A percentile compares a stretch with the other conserved stretches of the same genome.
Evolutionary conservation across 2,329 filamentous ascomycete species (phyloP).

Genomic region (Exophiala spinifera): DNA sequence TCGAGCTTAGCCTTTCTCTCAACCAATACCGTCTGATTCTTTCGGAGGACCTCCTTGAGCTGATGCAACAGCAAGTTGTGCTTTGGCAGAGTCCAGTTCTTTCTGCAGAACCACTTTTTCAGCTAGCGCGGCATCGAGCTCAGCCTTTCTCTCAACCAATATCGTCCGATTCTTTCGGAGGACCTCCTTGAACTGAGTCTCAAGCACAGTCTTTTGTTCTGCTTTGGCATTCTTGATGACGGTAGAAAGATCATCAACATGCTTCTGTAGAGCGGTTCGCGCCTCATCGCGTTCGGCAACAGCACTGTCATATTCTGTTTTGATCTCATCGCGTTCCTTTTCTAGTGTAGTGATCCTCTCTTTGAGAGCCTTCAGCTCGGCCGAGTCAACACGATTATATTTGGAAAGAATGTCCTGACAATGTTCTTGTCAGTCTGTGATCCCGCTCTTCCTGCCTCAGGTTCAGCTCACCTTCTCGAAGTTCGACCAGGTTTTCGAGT

Average conservation of each 20-base stretch:
- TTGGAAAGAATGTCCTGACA: conserved; percentile 94
- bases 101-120: conserved; percentile 69
- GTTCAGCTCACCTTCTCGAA: conserved; percentile 82
- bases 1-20: conserved; percentile 51
- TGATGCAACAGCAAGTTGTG: conserved; percentile 52
- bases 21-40: conserved; percentile 63
- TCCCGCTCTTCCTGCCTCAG: conserved; percentile 88
- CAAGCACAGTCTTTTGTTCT: conserved; percentile 47
- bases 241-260: conserved; percentile 48
- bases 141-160: conserved; percentile 52
- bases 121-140: conserved; percentile 48
- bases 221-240: conserved; percentile 48
- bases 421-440: conserved; percentile 83
- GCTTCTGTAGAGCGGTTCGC: conserved; percentile 42
- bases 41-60: conserved; percentile 46
- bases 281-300: conserved; percentile 48
- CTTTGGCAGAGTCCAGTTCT: conserved; percentile 61
- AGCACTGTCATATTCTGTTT: conserved; percentile 50
- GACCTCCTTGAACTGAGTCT: conserved; percentile 53
- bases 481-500: conserved; percentile 74
- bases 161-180: conserved; percentile 64
- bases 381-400: conserved; percentile 91
- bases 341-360: conserved; percentile 67
- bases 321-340: conserved; percentile 64
- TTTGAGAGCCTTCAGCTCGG: conserved; percentile 86